Evolutionary conservation across 805 yeast species (phyloP).

Genomic region (Yamadazyma ubonensis): DNA sequence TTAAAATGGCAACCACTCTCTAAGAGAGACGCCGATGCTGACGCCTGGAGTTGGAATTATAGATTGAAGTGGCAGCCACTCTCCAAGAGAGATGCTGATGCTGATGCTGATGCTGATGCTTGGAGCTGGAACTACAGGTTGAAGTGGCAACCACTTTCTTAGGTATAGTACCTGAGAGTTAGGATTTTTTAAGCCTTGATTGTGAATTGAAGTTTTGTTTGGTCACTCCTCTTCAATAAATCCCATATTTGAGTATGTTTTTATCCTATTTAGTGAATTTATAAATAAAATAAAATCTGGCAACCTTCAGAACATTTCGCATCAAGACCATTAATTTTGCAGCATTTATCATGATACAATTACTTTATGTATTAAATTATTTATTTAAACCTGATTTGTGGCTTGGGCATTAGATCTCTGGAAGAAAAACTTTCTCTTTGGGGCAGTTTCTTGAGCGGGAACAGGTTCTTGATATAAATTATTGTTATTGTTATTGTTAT

Average conservation of each 20-base stretch:
- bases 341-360: neutral
- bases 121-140: constrained; percentile 10
- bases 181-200: too few species aligned
- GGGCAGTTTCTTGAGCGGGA: neutral
- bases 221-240: too few species aligned
- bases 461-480: neutral
- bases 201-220: too few species aligned
- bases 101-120: constrained; percentile 22
- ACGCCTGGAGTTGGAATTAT: constrained; percentile 18
- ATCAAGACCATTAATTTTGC: too few species aligned
- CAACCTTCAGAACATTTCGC: constrained; percentile 13
- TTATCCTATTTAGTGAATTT: too few species aligned
- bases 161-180: too few species aligned
- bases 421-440: constrained; percentile 8
- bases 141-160: constrained; percentile 14
- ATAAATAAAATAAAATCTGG: too few species aligned
- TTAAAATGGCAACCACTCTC: constrained; percentile 19
- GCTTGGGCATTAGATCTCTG: neutral
- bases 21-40: constrained; percentile 19
- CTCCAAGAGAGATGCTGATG: constrained; percentile 14
- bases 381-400: too few species aligned
- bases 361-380: too few species aligned
- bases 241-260: too few species aligned
- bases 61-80: constrained; percentile 19
- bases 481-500: constrained; percentile 4